Evolutionary conservation across 495 filamentous ascomycete genomes (phyloP).

Genomic region (Penicillium psychrofluorescens): DNA sequence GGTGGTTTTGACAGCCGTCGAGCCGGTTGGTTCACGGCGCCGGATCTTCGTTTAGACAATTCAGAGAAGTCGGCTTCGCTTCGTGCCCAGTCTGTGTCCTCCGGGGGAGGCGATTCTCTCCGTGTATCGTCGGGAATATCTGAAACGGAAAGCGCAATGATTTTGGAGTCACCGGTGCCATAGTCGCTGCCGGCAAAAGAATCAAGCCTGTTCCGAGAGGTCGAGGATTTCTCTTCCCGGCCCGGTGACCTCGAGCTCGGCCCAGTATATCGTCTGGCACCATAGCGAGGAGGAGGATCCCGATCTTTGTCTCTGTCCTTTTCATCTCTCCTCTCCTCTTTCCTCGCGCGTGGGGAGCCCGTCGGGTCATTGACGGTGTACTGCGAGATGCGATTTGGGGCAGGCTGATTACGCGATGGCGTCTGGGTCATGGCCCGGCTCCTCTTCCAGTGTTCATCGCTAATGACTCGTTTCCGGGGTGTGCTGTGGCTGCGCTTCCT

Average conservation of each 20-base stretch:
- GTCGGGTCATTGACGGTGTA: slow-evolving; percentile 35
- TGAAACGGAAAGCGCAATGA: slow-evolving; percentile 1
- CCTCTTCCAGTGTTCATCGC: slow-evolving; percentile 66
- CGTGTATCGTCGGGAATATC: slow-evolving; percentile 18
- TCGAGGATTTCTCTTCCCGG: slow-evolving; percentile 12
- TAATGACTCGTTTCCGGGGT: slow-evolving; percentile 72
- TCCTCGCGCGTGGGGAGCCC: slow-evolving; percentile 11
- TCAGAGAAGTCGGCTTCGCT: slow-evolving; percentile 42
- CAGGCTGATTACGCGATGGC: slow-evolving; percentile 44
- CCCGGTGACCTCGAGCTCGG: slow-evolving; percentile 1
- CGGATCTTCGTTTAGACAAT: slow-evolving; percentile 21
- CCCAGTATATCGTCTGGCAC: slow-evolving; percentile 1
- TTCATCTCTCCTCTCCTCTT: slow-evolving; percentile 16
- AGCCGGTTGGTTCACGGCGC: slow-evolving; percentile 9
- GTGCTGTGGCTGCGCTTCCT: slow-evolving; percentile 43
- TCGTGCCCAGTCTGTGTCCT: slow-evolving; percentile 34
- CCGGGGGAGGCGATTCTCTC: slow-evolving; percentile 19
- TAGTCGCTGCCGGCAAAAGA: no score
- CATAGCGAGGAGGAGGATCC: slow-evolving; percentile 5
- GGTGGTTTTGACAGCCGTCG: slow-evolving; percentile 29
- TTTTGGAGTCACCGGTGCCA: no score
- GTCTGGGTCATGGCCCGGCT: slow-evolving; percentile 40
- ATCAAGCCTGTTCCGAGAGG: background rate
- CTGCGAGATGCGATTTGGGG: slow-evolving; percentile 36
- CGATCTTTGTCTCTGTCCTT: slow-evolving; percentile 12